Percentiles rank a stretch among this genome's conserved stretches.
phyloP scores from a whole-genome alignment of 371 early-diverging fungal species.

The Mucor racemosus region DNA sequence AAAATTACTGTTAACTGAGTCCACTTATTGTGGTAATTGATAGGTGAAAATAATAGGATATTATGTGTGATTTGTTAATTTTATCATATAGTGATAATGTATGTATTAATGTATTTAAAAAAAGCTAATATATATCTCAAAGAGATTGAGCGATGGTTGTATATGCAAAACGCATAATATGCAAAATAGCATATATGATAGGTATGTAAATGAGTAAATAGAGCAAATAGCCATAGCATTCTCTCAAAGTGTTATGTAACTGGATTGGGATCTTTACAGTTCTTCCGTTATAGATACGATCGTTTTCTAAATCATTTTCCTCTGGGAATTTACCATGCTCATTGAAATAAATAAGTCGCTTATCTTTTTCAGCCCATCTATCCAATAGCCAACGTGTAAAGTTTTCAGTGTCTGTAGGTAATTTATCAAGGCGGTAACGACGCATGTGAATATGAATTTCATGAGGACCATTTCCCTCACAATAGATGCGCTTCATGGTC shows the following conservation, averaged over 20 bases:
- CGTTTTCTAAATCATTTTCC: constrained; percentile 11
- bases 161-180: constrained; percentile 8
- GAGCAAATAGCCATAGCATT: constrained; percentile 24
- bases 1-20: too few relatives aligned
- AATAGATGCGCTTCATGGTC: constrained; percentile 71
- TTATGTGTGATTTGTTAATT: too few relatives aligned
- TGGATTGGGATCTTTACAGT: constrained; percentile 23
- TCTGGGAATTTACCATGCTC: constrained; percentile 69
- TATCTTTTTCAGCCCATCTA: constrained; percentile 83
- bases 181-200: constrained; percentile 9
- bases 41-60: too few relatives aligned
- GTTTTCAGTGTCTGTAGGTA: constrained; percentile 65
- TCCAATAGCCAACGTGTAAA: constrained; percentile 78
- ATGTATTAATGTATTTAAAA: neutral
- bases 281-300: constrained; percentile 14
- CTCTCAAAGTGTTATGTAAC: constrained; percentile 21
- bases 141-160: neutral
- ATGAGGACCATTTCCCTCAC: constrained; percentile 70
- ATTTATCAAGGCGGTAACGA: constrained; percentile 61
- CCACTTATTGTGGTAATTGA: too few relatives aligned
- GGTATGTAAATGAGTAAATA: constrained; percentile 29
- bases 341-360: constrained; percentile 76
- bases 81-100: neutral
- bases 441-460: constrained; percentile 79
- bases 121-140: neutral